Evolutionary conservation across 2,329 filamentous ascomycete species (phyloP).

Genomic region (Fusarium setosum): DNA sequence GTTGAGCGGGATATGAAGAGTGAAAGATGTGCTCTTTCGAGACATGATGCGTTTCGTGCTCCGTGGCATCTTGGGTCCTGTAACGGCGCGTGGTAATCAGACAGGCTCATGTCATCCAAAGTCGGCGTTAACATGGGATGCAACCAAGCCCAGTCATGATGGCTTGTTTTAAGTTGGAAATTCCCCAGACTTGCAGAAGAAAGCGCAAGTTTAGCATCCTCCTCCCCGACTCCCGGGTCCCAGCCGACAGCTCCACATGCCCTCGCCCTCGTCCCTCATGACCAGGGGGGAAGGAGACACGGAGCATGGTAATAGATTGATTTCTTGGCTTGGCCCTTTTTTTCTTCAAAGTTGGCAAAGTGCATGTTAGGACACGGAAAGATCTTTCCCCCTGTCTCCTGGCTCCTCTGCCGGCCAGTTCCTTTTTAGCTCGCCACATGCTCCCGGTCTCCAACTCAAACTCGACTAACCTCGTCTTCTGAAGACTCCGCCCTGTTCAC

Average conservation of each 20-base stretch:
- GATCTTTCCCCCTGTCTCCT: conserved; percentile 2
- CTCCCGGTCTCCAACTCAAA: conserved; percentile 22
- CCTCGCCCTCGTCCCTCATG: too few relatives aligned
- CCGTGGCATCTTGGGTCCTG: too few relatives aligned
- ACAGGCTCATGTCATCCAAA: neutral
- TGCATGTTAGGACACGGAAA: conserved; percentile 8
- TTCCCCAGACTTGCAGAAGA: conserved; percentile 7
- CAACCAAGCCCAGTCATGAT: neutral
- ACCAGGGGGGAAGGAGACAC: conserved; percentile 25
- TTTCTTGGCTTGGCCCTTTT: conserved; percentile 28
- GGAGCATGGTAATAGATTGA: conserved; percentile 21
- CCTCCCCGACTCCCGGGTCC: conserved; percentile 17
- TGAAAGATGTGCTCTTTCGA: neutral
- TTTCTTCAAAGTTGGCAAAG: conserved; percentile 24
- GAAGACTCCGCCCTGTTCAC: conserved; percentile 16
- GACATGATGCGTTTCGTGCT: neutral
- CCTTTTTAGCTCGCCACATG: conserved; percentile 4
- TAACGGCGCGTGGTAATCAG: too few relatives aligned
- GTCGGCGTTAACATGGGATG: neutral
- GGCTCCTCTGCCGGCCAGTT: conserved; percentile 9
- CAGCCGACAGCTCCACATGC: conserved; percentile 20
- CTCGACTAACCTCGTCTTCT: conserved; percentile 3
- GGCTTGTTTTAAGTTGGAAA: conserved; percentile 5
- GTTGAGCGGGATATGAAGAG: neutral
- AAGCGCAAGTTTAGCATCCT: neutral